Conservation (phyloP, 176 grass and related monocot genomes). For the Zoysia japonica region DNA sequence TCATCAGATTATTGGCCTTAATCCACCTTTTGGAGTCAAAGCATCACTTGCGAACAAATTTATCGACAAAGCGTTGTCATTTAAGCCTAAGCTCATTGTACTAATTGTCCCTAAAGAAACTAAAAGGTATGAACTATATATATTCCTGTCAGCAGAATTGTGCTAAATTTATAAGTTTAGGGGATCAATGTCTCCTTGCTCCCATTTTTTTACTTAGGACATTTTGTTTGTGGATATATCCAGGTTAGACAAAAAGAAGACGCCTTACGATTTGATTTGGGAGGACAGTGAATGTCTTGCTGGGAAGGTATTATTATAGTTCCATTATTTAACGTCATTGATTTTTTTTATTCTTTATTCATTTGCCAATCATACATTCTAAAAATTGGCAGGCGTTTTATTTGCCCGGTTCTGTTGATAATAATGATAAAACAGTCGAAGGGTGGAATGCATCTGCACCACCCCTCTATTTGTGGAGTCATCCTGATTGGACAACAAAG, state of each 20-base stretch:
- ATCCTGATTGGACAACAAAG: constrained; percentile 64
- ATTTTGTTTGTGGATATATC: background rate
- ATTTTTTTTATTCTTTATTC: constrained; percentile 5
- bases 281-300: constrained; percentile 64
- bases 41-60: constrained; percentile 91
- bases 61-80: constrained; percentile 82
- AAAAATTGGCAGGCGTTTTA: constrained; percentile 76
- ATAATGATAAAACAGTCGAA: constrained; percentile 70
- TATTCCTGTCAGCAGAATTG: constrained; percentile 1
- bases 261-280: constrained; percentile 88
- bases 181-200: background rate
- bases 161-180: constrained; percentile 20
- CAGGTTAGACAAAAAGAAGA: constrained; percentile 75
- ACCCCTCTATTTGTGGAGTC: constrained; percentile 87
- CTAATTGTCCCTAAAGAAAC: constrained; percentile 97
- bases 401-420: constrained; percentile 87
- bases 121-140: constrained; percentile 55
- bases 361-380: constrained; percentile 7
- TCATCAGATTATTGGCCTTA: constrained; percentile 91
- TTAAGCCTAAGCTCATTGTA: constrained; percentile 88
- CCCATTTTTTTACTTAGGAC: background rate
- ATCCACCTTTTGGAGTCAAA: constrained; percentile 98
- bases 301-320: constrained; percentile 66
- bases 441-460: constrained; percentile 85
- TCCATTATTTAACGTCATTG: background rate